Evolutionary conservation across 2,329 filamentous ascomycete species (phyloP), one percentile per base, ranked within the genome.

Genomic region (Monosporascus cannonballus): DNA sequence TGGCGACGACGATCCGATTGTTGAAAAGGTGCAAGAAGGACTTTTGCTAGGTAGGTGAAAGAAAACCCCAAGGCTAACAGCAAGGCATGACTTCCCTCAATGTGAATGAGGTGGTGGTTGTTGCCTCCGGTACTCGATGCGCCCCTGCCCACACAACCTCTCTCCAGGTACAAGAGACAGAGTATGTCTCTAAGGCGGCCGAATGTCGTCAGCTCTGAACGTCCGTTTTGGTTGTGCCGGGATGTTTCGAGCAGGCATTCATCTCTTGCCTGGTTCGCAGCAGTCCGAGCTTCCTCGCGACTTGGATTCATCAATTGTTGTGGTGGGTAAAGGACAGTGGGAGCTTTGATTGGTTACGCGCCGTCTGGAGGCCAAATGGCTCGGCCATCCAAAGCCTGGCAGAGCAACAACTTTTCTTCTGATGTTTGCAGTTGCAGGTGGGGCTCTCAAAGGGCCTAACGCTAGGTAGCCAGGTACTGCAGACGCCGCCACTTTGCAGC

Each of bases 1-100:
- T 51, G 48, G 50, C 36, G 41, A 52, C 34, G 42, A 42, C 30
- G 37, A 44, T 30, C 45, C 47, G 50, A 27, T 47, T 47, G 37
- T 41, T 49, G 42, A 52, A 49, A 37, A 47, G 42, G 24, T 34
- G 11, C 11, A 22, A 34, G 34, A 54, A n/a, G 42, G 49, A 14
- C 9, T 34, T 34, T 34, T 34, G 9, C 30, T 5, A 20, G 39
- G 18, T 24, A 20, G 39, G 39, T 24, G 39, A 24, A 20, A 20
- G 39, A 20, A 20, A 42, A 18, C 9, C 39, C 5, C 22, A 2
- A 18, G 4, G 17, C 18, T 14, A 42, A 42, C 9, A 20, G 11
- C 18, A 14, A 42, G 39, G 9, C 17, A 39, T 39, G 37, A 18
- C 6, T 18, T 17, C 37, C 17, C 18, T 7, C 17, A 6, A 18